Conservation (phyloP, 2,329 filamentous ascomycete species). For the Penicillium oxalicum region DNA sequence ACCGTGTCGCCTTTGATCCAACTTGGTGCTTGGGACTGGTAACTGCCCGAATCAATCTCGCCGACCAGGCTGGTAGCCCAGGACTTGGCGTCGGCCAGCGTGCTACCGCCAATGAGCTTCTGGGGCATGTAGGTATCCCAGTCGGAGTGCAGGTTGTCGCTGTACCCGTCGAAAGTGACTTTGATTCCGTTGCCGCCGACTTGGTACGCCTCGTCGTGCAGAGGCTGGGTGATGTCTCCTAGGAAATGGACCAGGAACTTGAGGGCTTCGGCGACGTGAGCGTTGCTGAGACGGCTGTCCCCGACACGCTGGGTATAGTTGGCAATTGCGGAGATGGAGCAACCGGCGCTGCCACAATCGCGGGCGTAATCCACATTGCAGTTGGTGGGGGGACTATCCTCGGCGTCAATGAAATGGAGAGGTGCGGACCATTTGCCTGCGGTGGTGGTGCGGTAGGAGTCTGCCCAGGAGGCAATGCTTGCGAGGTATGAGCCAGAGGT, state of each 20-base stretch:
- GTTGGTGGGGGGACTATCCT: conserved; percentile 42
- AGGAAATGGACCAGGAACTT: conserved; percentile 50
- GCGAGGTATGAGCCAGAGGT: conserved; percentile 44
- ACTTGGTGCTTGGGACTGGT: conserved; percentile 41
- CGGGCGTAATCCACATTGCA: conserved; percentile 48
- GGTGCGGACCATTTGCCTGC: conserved; percentile 44
- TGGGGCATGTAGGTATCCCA: conserved; percentile 69
- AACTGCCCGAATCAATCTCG: conserved; percentile 35
- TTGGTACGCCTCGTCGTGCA: conserved; percentile 56
- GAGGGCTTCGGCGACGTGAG: conserved; percentile 41
- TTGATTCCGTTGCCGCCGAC: conserved; percentile 63
- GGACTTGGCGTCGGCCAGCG: conserved; percentile 27
- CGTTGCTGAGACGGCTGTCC: conserved; percentile 24
- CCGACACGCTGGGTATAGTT: conserved; percentile 39
- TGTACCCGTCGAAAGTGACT: conserved; percentile 54
- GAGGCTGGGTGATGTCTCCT: conserved; percentile 68
- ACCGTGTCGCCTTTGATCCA: conserved; percentile 58
- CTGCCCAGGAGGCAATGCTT: conserved; percentile 50
- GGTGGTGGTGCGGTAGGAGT: conserved; percentile 45
- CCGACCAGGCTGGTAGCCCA: conserved; percentile 20
- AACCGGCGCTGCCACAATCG: conserved; percentile 48
- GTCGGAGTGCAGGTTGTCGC: conserved; percentile 63
- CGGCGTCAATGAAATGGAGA: conserved; percentile 49
- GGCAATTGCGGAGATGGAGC: conserved; percentile 49
- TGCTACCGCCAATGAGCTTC: conserved; percentile 53